phyloP scores from a whole-genome alignment of 768 basidiomycete genomes.

The Inosperma sp. region DNA sequence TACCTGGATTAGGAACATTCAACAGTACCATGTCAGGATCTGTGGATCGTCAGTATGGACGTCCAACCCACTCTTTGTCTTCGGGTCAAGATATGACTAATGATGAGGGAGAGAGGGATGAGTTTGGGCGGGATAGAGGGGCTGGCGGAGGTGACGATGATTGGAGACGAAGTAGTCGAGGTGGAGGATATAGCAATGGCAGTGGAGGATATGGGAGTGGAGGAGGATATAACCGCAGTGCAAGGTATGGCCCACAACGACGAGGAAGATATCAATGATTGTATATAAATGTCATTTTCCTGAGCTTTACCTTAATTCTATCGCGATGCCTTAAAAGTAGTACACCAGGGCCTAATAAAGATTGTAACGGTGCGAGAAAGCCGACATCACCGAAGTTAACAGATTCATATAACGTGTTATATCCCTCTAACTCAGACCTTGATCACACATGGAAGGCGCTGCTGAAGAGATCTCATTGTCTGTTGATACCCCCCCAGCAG shows the following conservation, averaged over 20 bases:
- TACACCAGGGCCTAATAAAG: too few relatives aligned
- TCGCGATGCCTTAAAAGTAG: too few relatives aligned
- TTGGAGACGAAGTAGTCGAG: constrained; percentile 32
- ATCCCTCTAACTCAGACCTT: too few relatives aligned
- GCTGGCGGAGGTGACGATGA: constrained; percentile 30
- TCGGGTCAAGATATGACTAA: constrained; percentile 41
- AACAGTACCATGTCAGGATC: too few relatives aligned
- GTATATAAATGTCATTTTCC: neutral
- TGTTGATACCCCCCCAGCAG: too few relatives aligned
- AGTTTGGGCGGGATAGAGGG: constrained; percentile 31
- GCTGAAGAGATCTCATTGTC: too few relatives aligned
- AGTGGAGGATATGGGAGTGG: neutral
- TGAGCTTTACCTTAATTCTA: too few relatives aligned
- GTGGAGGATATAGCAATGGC: constrained; percentile 12
- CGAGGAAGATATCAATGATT: neutral
- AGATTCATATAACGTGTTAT: too few relatives aligned
- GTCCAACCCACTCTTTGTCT: constrained; percentile 31
- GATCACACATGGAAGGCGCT: too few relatives aligned
- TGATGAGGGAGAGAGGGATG: constrained; percentile 39
- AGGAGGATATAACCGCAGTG: constrained; percentile 6
- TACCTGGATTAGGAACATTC: too few relatives aligned
- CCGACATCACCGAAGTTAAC: too few relatives aligned
- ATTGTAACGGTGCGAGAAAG: too few relatives aligned
- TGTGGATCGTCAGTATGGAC: constrained; percentile 31
- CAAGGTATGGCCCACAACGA: constrained; percentile 1